Evolutionary conservation across 345 rosid species (phyloP), one percentile per base, ranked within the genome.

Genomic region (Aegle marmelos): DNA sequence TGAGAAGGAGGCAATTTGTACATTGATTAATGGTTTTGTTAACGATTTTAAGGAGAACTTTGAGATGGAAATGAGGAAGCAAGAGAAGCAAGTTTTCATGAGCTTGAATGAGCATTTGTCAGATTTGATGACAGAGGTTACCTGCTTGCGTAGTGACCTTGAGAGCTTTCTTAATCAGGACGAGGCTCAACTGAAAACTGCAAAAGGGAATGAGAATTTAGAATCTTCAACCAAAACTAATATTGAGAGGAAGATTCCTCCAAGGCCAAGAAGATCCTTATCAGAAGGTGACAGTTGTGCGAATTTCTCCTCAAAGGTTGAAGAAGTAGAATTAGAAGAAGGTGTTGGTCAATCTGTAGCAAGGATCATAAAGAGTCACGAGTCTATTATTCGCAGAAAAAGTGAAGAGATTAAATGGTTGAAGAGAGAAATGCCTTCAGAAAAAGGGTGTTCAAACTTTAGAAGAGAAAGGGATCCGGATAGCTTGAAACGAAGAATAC

Each of bases 331-430:
- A 27, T 27, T 57, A 33, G 89, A 79, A 56, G 76, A 83, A 63
- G 85, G 81, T 69, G 77, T 61, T 2, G 78, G 79, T 4, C 73
- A 81, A 54, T 60, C 16, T 69, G 93, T 90, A 72, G 86, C 93
- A 1, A 87, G 87, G 87, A 56, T 91, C 85, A 87, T 90, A 75
- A 86, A 90, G 86, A 89, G 79, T 79, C 95, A 91, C 54, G 94
- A 90, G 84, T 86, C 87, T 5, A 82, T 87, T 70, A 93, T 90
- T 71, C 83, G 85, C 34, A 87, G 70, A 83, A 90, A 87, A 61
- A 79, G 81, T 7, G 81, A 86, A 82, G 92, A 87, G 82, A 72
- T 82, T 21, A 70, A 71, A 50, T 59, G 66, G 79, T 30, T 63
- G 28, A 76, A 79, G 57, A 64, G 66, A 56, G 85, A 87, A 72